These are phyloP conservation scores for Ajuga reptans DNA, from an alignment of 305 asterid genomes.

Conservation along the genomic window DNA sequence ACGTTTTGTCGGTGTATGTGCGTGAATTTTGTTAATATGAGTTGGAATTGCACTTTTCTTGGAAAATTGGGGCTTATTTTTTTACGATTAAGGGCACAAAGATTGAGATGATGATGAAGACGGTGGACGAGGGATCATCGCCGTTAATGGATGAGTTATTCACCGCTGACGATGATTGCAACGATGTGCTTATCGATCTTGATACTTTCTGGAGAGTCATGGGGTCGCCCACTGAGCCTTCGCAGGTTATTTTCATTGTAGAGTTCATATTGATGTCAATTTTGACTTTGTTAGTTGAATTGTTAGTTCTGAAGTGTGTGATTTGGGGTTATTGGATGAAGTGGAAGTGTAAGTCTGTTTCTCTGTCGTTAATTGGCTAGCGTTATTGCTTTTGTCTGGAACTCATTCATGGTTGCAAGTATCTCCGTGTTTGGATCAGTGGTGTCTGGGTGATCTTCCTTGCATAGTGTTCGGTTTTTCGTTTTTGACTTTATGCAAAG, in stretches of 20 bases:
- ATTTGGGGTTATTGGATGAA: not conserved
- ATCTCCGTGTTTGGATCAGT: constrained; percentile 5
- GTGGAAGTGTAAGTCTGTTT: not conserved
- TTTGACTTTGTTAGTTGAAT: constrained; percentile 5
- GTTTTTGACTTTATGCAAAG: constrained; percentile 3
- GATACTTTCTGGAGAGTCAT: constrained; percentile 30
- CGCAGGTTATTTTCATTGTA: constrained; percentile 22
- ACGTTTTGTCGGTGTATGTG: constrained; percentile 3
- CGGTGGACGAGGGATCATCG: constrained; percentile 25
- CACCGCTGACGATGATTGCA: constrained; percentile 20
- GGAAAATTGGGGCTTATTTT: constrained; percentile 30
- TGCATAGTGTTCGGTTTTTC: not conserved
- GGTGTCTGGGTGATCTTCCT: not conserved
- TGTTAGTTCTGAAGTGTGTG: not conserved
- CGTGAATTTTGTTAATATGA: not conserved
- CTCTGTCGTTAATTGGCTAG: not conserved
- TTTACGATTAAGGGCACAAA: not conserved
- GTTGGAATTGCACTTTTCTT: constrained; percentile 11
- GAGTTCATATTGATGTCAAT: not conserved
- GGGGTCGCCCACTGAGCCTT: constrained; percentile 27
- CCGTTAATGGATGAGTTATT: constrained; percentile 23
- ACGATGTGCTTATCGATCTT: constrained; percentile 33
- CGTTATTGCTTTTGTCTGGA: not conserved
- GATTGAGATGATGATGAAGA: constrained; percentile 22
- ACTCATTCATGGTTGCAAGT: not conserved